Base-by-base conservation (phyloP, 768 basidiomycete genomes). In the Pluteus cervinus region DNA sequence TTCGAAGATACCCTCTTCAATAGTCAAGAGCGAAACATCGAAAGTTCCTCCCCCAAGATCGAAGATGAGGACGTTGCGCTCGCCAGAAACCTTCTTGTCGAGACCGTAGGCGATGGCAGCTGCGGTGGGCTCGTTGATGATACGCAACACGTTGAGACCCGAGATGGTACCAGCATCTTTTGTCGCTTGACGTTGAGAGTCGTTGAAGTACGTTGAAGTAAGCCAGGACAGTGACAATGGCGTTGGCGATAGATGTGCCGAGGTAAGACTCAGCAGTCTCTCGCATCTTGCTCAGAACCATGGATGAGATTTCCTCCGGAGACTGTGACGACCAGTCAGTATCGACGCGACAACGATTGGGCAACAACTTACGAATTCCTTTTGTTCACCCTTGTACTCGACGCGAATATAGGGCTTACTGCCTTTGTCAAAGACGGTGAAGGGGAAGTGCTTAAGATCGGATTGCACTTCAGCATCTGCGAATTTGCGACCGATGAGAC, bases 191-290 rank as follows among this genome's bases (percentile, higher is more conserved):
- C 94, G 87, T 60, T 98, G 94, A 17, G 94, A 93, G 70, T 98
- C 92, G 63, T 98, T 98, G 76, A 97, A 97, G 73, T 97, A 97
- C 92, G 63, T 98, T 98, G 76, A 97, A 97, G 73, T 97, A 97
- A 24, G 93, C 92, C 22, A 93, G 93, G 46, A 97, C 85, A 18
- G 92, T 94, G 54, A 97, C 83, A 51, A 98, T 94, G 39, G 94
- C 94, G 61, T 93, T 91, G 61, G 60, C 81, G 59, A 92, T 69
- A 39, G 70, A 76, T 53, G 68, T 72, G 43, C 94, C 91, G 49
- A 98, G 76, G 69, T 98, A 96, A 34, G 94, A 84, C 71, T 98
- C 94, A 23, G 94, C 90, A 41, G 80, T 88, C 69, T 98, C 93
- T 79, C 91, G 96, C 92, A 98, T 97, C 71, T 98, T 98, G 45